These are phyloP conservation scores for Saccharomyces hybrid DNA, from an alignment of 1,139 yeast species.

Conservation along the genomic window DNA sequence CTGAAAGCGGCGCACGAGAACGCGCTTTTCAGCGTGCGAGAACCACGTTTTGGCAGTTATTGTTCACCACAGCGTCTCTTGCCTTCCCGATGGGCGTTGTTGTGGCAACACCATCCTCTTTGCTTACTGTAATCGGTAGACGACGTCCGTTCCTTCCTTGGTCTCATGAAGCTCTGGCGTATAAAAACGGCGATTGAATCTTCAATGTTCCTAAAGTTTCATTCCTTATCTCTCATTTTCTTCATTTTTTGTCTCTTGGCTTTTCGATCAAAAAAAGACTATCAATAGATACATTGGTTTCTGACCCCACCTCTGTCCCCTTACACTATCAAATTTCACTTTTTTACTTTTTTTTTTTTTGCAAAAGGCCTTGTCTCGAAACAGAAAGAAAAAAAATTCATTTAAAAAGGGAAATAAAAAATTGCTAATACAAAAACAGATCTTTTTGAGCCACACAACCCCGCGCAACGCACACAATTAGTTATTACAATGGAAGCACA, in stretches of 20 bases:
- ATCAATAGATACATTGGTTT: neutral
- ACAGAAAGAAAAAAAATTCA: neutral
- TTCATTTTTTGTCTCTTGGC: neutral
- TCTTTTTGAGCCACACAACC: neutral
- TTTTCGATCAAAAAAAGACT: neutral
- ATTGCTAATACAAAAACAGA: neutral
- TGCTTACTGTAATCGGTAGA: slow-evolving; percentile 1
- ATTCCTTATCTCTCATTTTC: neutral
- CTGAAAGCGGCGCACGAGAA: neutral
- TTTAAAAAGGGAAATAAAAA: neutral
- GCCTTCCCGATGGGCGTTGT: slow-evolving; percentile 3
- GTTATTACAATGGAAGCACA: neutral
- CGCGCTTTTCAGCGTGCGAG: neutral
- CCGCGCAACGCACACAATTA: neutral
- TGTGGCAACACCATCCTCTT: slow-evolving; percentile 4
- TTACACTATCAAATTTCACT: neutral
- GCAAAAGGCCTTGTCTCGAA: slow-evolving; percentile 1
- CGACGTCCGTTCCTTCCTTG: neutral
- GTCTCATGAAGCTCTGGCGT: neutral
- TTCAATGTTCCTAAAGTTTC: neutral
- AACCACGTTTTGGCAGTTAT: slow-evolving; percentile 2
- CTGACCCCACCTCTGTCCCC: neutral
- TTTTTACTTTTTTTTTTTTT: neutral
- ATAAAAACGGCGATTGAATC: neutral
- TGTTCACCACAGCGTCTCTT: neutral